A percentile compares a stretch with the other conserved stretches of the same genome.
Conservation (phyloP, 1,139 yeast species). For the Protomyces inouyei region DNA sequence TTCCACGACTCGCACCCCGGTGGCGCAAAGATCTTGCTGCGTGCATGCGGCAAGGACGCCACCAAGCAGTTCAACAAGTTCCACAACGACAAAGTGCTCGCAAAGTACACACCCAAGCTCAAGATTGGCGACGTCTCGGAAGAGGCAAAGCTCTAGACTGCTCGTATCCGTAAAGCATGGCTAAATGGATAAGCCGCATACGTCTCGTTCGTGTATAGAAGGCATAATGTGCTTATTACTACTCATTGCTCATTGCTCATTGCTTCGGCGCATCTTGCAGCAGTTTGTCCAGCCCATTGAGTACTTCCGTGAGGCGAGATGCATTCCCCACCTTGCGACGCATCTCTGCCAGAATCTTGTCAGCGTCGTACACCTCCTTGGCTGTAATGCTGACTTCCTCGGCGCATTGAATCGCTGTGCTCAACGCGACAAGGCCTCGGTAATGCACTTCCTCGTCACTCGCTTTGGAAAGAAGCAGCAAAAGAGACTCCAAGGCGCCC, state of each 20-base stretch:
- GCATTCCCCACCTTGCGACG: not conserved
- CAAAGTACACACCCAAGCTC: constrained; percentile 41
- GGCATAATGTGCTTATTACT: not conserved
- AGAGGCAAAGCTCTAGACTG: not conserved
- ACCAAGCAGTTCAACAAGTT: constrained; percentile 61
- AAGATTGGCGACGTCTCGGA: constrained; percentile 38
- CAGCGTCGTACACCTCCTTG: constrained; percentile 22
- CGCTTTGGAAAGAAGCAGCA: constrained; percentile 13
- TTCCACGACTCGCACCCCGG: constrained; percentile 94
- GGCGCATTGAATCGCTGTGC: constrained; percentile 40
- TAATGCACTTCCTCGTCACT: constrained; percentile 53
- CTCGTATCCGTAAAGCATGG: not conserved
- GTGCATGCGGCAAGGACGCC: constrained; percentile 87
- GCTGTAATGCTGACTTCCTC: constrained; percentile 25
- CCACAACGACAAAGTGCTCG: constrained; percentile 45
- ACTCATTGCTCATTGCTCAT: not conserved
- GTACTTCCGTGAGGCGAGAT: not conserved
- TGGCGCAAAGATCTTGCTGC: constrained; percentile 66
- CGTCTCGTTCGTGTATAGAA: not conserved
- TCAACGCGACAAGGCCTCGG: constrained; percentile 52
- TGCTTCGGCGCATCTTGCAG: not conserved
- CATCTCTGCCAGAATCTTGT: not conserved
- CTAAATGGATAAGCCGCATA: not conserved
- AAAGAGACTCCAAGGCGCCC: constrained; percentile 13
- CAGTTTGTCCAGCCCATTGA: not conserved